phyloP scores from a whole-genome alignment of 129 eudicot species.

The Gnaphalium uliginosum region DNA sequence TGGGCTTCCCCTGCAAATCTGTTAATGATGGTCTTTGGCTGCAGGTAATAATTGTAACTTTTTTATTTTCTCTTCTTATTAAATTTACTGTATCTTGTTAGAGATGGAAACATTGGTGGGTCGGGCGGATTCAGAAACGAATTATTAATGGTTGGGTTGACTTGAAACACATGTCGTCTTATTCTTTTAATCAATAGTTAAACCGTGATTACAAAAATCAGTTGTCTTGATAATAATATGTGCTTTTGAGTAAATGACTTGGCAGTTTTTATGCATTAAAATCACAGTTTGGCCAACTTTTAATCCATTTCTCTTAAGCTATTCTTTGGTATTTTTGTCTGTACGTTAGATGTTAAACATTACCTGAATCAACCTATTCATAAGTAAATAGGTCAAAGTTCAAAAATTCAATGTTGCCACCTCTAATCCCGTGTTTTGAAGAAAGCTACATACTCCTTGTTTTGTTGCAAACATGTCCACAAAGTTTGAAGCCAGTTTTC shows the following conservation, averaged over 20 bases:
- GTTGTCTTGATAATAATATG: not conserved
- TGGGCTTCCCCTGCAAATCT: constrained; percentile 93
- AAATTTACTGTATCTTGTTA: constrained; percentile 7
- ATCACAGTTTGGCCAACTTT: not conserved
- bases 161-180: not conserved
- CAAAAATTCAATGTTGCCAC: not conserved
- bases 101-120: not conserved
- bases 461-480: constrained; percentile 12
- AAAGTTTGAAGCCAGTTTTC: not conserved
- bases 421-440: too few relatives aligned
- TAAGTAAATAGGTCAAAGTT: not conserved
- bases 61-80: constrained; percentile 8
- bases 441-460: constrained; percentile 9
- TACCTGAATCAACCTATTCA: not conserved
- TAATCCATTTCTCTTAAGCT: not conserved
- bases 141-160: not conserved
- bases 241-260: constrained; percentile 1
- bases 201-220: not conserved
- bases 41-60: constrained; percentile 58
- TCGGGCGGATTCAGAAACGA: not conserved
- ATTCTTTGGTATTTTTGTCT: not conserved
- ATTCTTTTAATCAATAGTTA: too few relatives aligned
- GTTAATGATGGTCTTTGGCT: constrained; percentile 98
- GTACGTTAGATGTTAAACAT: not conserved
- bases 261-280: not conserved